A percentile compares a stretch with the other conserved stretches of the same genome.
These are phyloP conservation scores for Termitomyces sp. DNA, from an alignment of 768 basidiomycete species.

Conservation along the genomic window DNA sequence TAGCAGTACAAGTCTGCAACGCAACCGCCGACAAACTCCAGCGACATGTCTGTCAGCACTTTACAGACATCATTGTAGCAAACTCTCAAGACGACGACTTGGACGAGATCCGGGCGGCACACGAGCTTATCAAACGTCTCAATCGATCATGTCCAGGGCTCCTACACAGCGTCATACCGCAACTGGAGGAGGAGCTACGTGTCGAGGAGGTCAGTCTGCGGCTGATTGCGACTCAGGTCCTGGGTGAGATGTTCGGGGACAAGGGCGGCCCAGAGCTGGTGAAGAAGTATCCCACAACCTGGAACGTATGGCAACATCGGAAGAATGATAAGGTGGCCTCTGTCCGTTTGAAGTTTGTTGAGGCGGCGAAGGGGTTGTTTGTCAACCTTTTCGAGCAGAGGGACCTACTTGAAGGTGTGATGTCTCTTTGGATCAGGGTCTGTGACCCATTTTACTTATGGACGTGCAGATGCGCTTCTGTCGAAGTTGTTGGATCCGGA, in stretches of 20 bases:
- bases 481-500: conserved; percentile 82
- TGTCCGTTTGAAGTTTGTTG: conserved; percentile 80
- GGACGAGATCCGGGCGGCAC: conserved; percentile 70
- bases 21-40: conserved; percentile 82
- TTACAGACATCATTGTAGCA: conserved; percentile 81
- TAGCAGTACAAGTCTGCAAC: conserved; percentile 86
- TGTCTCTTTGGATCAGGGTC: background rate
- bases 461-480: conserved; percentile 47
- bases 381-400: conserved; percentile 63
- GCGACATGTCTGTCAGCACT: conserved; percentile 87
- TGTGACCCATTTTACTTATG: conserved; percentile 1
- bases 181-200: conserved; percentile 86
- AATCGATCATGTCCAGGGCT: conserved; percentile 77
- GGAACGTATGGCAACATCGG: conserved; percentile 80
- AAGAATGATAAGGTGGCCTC: conserved; percentile 69
- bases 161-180: conserved; percentile 87
- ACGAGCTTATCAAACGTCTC: conserved; percentile 82
- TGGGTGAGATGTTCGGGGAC: conserved; percentile 90
- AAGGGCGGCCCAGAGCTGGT: conserved; percentile 71
- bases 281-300: conserved; percentile 78
- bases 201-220: conserved; percentile 72
- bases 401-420: conserved; percentile 69
- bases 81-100: conserved; percentile 60
- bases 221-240: conserved; percentile 75
- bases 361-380: conserved; percentile 60